Evolutionary conservation across 192 early-diverging fungal genomes (phyloP).

Genomic region (Linnemannia hyalina): DNA sequence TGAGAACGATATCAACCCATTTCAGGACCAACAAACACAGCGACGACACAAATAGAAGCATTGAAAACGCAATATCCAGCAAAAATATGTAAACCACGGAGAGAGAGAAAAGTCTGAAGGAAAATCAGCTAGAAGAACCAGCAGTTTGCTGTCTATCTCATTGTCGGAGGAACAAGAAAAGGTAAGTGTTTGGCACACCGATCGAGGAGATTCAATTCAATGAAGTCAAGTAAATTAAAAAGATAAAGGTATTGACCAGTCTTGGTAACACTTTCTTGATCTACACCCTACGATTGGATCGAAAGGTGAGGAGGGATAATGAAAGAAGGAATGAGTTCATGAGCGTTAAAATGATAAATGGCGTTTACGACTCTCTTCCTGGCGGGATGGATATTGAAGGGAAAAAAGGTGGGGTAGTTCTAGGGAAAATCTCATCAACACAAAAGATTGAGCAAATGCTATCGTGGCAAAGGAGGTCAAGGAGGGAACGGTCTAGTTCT

Average conservation of each 20-base stretch:
- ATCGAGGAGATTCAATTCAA: slow-evolving; percentile 4
- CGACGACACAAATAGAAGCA: no score
- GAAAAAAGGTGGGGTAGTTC: background rate
- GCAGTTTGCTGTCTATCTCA: background rate
- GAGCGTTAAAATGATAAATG: background rate
- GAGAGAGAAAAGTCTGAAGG: background rate
- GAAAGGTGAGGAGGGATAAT: background rate
- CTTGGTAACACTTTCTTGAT: background rate
- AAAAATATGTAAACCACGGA: background rate
- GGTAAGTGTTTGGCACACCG: background rate
- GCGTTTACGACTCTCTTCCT: background rate
- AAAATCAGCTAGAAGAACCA: background rate
- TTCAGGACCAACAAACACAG: no score
- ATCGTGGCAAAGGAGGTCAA: no score
- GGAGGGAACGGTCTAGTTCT: background rate
- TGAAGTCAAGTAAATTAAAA: background rate
- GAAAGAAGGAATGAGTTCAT: background rate
- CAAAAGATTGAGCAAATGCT: background rate
- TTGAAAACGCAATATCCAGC: no score
- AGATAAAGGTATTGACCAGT: background rate
- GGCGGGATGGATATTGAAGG: background rate
- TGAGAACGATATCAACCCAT: background rate
- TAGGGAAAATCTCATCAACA: background rate
- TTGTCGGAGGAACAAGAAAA: background rate
- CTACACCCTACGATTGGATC: background rate